Conservation (phyloP, 1,139 yeast species). For the Kurtzmaniella quercitrusa region DNA sequence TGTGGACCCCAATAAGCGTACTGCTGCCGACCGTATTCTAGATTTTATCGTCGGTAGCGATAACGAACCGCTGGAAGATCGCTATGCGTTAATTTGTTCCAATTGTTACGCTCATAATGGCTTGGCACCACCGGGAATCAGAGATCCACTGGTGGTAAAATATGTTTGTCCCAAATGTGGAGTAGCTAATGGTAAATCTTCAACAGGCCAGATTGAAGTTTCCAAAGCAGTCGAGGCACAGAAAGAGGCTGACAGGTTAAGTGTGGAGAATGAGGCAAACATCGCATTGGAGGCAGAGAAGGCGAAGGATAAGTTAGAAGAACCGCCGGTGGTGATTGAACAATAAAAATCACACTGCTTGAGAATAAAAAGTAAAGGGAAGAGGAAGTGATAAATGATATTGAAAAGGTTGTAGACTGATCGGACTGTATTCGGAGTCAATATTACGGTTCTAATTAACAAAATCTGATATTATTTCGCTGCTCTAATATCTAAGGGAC, state of each 20-base stretch:
- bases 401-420: too few species aligned
- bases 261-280: background rate
- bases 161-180: conserved; percentile 80
- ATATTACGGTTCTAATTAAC: too few species aligned
- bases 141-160: conserved; percentile 48
- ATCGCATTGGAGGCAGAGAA: background rate
- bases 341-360: too few species aligned
- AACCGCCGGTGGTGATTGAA: background rate
- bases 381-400: too few species aligned
- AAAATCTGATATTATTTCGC: too few species aligned
- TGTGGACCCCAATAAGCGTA: conserved; percentile 34
- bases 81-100: conserved; percentile 72
- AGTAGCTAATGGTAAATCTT: conserved; percentile 39
- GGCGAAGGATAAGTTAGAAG: background rate
- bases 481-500: too few species aligned
- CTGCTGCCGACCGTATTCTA: conserved; percentile 41
- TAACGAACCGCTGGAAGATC: conserved; percentile 56
- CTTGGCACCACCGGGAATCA: conserved; percentile 69
- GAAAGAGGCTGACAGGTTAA: background rate
- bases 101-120: conserved; percentile 73
- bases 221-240: background rate
- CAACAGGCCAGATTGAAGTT: conserved; percentile 2
- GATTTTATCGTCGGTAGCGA: conserved; percentile 69
- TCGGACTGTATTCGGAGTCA: too few species aligned
- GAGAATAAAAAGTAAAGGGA: background rate